Base-by-base conservation (phyloP, 73 alveolate genomes). In the Paramecium pentaurelia region DNA sequence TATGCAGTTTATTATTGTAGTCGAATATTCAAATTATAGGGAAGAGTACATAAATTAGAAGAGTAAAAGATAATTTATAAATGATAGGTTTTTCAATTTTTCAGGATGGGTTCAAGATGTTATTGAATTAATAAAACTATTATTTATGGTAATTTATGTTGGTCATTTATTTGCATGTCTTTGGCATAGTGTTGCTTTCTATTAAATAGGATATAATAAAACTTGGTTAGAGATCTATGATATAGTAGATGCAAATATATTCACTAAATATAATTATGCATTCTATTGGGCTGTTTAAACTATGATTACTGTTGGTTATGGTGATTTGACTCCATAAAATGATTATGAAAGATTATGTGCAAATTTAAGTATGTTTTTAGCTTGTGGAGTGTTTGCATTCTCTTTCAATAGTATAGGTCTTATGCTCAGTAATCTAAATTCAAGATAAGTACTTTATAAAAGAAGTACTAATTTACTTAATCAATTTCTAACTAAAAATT, bases 371-470 rank as follows among this genome's bases (percentile, higher is more conserved):
- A 95, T 96, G 98, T 88, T 91, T 38, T 77, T 94, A 32, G 98
- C 99, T 2, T 96, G 99, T 58, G 99, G 96, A n/a, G 85, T 95
- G 38, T 96, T 96, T 70, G 99, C 99, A 37, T 96, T 94, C 58
- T 88, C 95, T 20, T 94, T 96, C 59, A 97, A 97, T 28, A 75
- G 95, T 20, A 96, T 96, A 40, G 98, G 98, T 9, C 45, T 96
- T 9, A 71, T 92, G 36, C 77, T 96, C 27, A 92, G 90, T 14
- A 95, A 95, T 68, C 64, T 94, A 14, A 94, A 93, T 59, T 86
- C 95, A 18, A 92, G 94, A 51, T 93, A 85, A 20, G 71, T 86
- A 6, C 95, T 94, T 8, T 93, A 92, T 30, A 92, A 91, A 64
- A 93, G 92, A 80, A 95, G 95, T 44, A 44, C 88, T 4, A 84